Evolutionary conservation across 768 basidiomycete species (phyloP).

Genomic region (Collybia sordida): DNA sequence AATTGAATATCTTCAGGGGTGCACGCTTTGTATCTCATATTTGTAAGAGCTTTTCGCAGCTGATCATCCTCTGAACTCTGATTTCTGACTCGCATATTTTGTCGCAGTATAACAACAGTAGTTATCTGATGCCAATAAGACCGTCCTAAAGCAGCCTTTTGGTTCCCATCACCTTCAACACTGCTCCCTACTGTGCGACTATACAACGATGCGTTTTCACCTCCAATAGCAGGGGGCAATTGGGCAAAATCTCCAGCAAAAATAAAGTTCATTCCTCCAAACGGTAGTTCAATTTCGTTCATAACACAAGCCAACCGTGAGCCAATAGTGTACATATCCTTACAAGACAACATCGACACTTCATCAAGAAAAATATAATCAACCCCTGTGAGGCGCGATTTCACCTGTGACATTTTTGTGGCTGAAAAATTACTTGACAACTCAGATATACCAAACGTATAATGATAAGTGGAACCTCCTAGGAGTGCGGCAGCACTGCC

Average conservation of each 20-base stretch:
- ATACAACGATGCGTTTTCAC: conserved; percentile 15
- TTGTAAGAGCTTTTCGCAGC: conserved; percentile 24
- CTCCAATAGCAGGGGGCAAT: conserved; percentile 22
- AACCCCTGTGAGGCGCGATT: conserved; percentile 21
- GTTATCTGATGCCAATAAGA: conserved; percentile 28
- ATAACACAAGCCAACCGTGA: conserved; percentile 12
- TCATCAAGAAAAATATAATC: conserved; percentile 43
- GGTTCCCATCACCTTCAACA: conserved; percentile 8
- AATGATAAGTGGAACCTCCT: conserved; percentile 33
- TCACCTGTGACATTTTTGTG: conserved; percentile 5
- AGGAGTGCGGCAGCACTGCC: conserved; percentile 28
- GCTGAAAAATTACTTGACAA: too few relatives aligned
- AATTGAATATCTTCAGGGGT: conserved; percentile 30
- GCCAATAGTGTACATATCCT: conserved; percentile 26
- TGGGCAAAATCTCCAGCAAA: conserved; percentile 37
- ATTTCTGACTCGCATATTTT: conserved; percentile 34
- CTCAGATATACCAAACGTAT: conserved; percentile 23
- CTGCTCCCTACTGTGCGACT: conserved; percentile 21
- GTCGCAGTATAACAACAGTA: conserved; percentile 29
- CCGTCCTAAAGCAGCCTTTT: conserved; percentile 23
- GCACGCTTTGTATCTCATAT: conserved; percentile 32
- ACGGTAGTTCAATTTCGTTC: conserved; percentile 16
- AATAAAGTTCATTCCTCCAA: conserved; percentile 35
- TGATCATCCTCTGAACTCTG: conserved; percentile 22
- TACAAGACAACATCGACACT: conserved; percentile 36